Percentiles rank a stretch among this genome's conserved stretches.
Evolutionary conservation across 2,329 filamentous ascomycete species (phyloP).

Genomic region (Pseudogymnoascus sp.): DNA sequence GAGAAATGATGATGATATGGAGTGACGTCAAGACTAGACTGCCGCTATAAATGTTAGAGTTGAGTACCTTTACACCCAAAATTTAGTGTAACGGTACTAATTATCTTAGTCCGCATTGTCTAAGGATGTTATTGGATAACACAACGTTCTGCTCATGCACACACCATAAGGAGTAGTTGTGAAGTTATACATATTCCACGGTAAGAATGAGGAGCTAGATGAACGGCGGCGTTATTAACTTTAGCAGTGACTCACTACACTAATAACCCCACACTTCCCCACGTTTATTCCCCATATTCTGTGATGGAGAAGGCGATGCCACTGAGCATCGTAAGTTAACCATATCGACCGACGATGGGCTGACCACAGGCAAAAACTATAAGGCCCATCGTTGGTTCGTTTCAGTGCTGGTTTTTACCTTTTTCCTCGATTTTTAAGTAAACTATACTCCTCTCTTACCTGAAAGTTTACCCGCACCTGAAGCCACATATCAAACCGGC

Average conservation of each 20-base stretch:
- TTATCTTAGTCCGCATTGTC: neutral
- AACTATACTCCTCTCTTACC: neutral
- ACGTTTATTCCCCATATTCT: neutral
- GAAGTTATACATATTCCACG: neutral
- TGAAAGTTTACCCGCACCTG: neutral
- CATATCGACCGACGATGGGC: neutral
- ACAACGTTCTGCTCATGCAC: neutral
- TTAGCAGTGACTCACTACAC: neutral
- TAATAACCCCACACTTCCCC: neutral
- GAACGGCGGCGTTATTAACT: neutral
- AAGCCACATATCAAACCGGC: neutral
- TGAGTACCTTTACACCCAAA: neutral
- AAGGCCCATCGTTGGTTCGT: neutral
- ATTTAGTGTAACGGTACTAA: neutral
- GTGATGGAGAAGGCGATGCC: neutral
- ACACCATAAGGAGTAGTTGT: neutral
- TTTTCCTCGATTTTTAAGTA: neutral
- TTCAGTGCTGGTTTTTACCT: neutral
- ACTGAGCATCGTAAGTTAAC: neutral
- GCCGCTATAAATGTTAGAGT: neutral
- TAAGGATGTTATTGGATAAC: neutral
- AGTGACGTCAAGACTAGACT: neutral
- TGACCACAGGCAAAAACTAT: neutral
- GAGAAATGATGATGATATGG: neutral
- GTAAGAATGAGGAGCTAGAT: neutral